Evolutionary conservation across 1,139 yeast species (phyloP), one percentile per base, ranked within the genome.

Genomic region (Kodamaea ohmeri): DNA sequence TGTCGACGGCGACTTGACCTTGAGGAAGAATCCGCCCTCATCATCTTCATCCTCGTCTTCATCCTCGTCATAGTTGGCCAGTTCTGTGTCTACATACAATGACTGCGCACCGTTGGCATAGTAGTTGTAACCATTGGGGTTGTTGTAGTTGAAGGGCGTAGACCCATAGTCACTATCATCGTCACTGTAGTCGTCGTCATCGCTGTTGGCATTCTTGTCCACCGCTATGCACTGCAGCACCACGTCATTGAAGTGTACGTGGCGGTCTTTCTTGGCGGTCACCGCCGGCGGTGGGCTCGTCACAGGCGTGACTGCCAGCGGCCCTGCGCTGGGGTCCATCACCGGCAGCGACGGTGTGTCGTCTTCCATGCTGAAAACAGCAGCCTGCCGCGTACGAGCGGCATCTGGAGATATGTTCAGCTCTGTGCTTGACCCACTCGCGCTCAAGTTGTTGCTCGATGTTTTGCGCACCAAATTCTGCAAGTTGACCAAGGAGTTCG

Each of bases 191-290:
- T 48, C 50, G n/a, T 67, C 74, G 32, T 67, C 65, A 35, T 64
- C 70, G 7, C 62, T 55, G 35, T 8, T 25, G 16, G n/a, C n/a
- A n/a, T 48, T 56, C 12, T 60, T 55, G 44, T 80, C 79, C 14
- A 87, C 57, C 0, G 95, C 88, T 43, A 85, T 78, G 59, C 97
- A 90, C 61, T 92, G 97, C 56, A 86, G 90, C 19, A 92, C 98
- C 42, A 89, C 79, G 54, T 88, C 95, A 55, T 84, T 90, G 63
- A 92, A 92, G 62, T 89, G 97, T 41, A 90, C 89, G 48, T 76
- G 92, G 45, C 92, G 73, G 34, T 63, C 67, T 39, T 61, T 65
- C 46, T 61, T 61, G 9, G 40, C 18, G 12, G 26, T 39, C 14
- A 14, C 34, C 28, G 33, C 40, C 26, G 30, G 26, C 26, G 35